Conservation (phyloP, 148 eudicot species). For the Spergularia bocconei region DNA sequence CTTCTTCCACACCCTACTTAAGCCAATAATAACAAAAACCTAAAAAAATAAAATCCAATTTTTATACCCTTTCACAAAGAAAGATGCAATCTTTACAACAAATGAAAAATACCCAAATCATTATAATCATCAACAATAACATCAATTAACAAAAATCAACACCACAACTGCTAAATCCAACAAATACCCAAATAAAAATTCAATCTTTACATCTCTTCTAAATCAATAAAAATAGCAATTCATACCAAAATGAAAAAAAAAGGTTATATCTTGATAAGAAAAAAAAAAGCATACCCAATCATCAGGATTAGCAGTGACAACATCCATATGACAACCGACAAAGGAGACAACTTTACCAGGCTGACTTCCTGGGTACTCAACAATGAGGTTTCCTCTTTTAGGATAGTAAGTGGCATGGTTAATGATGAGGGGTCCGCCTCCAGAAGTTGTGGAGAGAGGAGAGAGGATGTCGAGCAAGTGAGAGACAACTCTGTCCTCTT, state of each 20-base stretch:
- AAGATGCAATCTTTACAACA: no score
- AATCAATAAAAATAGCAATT: not conserved
- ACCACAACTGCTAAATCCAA: not conserved
- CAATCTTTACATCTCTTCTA: not conserved
- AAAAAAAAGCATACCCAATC: slow-evolving; percentile 65
- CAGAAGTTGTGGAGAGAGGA: slow-evolving; percentile 61
- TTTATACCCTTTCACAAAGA: no score
- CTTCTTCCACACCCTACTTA: slow-evolving; percentile 5
- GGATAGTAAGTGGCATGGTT: slow-evolving; percentile 69
- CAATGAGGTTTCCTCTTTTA: slow-evolving; percentile 84
- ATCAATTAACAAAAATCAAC: not conserved
- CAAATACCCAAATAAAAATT: not conserved
- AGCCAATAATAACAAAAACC: slow-evolving; percentile 8
- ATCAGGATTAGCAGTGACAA: slow-evolving; percentile 81
- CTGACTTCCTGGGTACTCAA: slow-evolving; percentile 82
- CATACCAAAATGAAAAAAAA: not conserved
- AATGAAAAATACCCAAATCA: not conserved
- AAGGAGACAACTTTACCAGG: slow-evolving; percentile 67
- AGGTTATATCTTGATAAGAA: not conserved
- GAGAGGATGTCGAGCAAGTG: slow-evolving; percentile 64
- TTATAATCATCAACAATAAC: not conserved
- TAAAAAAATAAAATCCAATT: not conserved
- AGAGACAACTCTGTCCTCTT: slow-evolving; percentile 78
- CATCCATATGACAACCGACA: slow-evolving; percentile 99
- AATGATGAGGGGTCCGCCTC: slow-evolving; percentile 76